Percentiles rank a stretch among this genome's conserved stretches.
phyloP scores from a whole-genome alignment of 2,329 filamentous ascomycete species.

The Diaporthe vexans region DNA sequence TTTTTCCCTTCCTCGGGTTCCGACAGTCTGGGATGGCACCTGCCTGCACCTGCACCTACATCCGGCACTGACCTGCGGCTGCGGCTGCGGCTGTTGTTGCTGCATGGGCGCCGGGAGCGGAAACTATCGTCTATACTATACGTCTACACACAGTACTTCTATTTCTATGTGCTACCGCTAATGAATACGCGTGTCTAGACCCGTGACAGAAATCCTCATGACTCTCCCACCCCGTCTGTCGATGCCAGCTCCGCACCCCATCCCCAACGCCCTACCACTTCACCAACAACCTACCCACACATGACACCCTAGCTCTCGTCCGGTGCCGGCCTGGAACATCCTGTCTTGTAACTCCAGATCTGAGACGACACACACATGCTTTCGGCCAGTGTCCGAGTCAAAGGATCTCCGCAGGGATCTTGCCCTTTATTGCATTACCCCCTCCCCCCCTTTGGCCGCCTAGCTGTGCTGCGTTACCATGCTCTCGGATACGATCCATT shows the following conservation, averaged over 20 bases:
- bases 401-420: slow-evolving; percentile 22
- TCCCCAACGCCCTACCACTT: neutral
- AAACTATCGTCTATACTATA: neutral
- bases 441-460: neutral
- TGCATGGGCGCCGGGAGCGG: slow-evolving; percentile 8
- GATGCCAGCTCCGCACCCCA: neutral
- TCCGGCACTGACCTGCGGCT: neutral
- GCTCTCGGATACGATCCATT: slow-evolving; percentile 2
- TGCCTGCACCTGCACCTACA: slow-evolving; percentile 16
- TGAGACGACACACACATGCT: slow-evolving; percentile 12
- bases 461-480: neutral
- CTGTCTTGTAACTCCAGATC: slow-evolving; percentile 21
- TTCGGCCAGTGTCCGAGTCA: slow-evolving; percentile 30
- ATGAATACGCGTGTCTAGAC: neutral
- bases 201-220: neutral
- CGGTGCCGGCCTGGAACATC: slow-evolving; percentile 16
- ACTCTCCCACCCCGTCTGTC: neutral
- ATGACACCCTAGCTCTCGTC: neutral
- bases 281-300: neutral
- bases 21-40: slow-evolving; percentile 29
- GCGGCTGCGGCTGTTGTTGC: neutral
- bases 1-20: neutral
- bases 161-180: neutral
- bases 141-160: neutral
- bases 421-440: neutral